Base-by-base conservation (phyloP, 805 yeast genomes). In the Saturnispora quitensis region DNA sequence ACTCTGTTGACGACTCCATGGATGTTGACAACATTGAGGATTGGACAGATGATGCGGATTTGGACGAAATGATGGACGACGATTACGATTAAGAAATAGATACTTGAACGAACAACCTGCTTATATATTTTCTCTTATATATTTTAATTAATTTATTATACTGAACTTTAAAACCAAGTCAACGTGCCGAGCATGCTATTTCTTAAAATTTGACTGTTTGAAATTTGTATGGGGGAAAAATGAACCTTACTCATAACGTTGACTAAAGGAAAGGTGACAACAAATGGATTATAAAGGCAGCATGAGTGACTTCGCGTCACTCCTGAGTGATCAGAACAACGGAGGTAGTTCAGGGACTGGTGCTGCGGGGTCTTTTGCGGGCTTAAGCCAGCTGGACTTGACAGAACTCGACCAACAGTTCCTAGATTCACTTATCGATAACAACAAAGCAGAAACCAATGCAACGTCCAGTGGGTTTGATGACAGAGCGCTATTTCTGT, bases 41-140 rank as follows among this genome's bases (percentile, higher is more conserved):
- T 53, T 78, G 82, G 83, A 73, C 78, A 50, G 83, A 79, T 54
- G 84, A 75, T 40, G 81, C 80, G 50, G 80, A 74, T 22, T 86
- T 81, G 47, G 56, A 56, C 43, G 82, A 77, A 27, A 74, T 36
- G 46, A 53, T 56, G 52, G 56, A 50, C 22, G 61, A 59, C 25
- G 63, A 58, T 12, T 54, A 51, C 27, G 59, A 50, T 22, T 38
- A 38, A 38, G 5, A 18, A 18, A 17, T 7, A 38, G 17, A 15
- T 15, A 35, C 4, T 7, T 48, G 44, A 8, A 25, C 5, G 28
- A 43, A 22, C 7, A 33, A 22, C 38, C n/a, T 24, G 25, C 15
- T 18, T 27, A 8, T 36, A 22, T 40, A 24, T 18, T 22, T 22
- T 22, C 22, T 22, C 40, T 24, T 27, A 28, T 38, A 20, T 25